These are phyloP conservation scores for Dimocarpus longan DNA, from an alignment of 345 rosid genomes.

Conservation along the genomic window DNA sequence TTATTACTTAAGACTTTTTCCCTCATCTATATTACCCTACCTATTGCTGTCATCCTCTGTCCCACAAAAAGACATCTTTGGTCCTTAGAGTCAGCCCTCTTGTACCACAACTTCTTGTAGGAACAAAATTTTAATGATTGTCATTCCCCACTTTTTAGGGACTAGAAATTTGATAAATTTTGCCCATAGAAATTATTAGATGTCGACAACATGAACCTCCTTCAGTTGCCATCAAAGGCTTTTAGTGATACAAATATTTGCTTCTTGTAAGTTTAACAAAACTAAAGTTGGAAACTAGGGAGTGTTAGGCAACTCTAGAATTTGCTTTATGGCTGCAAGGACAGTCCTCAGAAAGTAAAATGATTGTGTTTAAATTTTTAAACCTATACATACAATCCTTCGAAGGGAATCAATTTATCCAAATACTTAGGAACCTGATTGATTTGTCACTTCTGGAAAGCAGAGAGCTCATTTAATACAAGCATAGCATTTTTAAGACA, in stretches of 20 bases:
- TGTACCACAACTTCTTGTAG: not conserved
- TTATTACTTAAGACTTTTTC: not conserved
- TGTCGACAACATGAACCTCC: not conserved
- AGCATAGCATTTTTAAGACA: slow-evolving; percentile 5
- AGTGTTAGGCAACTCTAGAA: not conserved
- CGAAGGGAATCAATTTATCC: slow-evolving; percentile 16
- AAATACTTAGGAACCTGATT: slow-evolving; percentile 18
- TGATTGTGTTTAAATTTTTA: not conserved
- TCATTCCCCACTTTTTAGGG: not conserved
- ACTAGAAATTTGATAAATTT: not conserved
- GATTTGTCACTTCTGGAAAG: slow-evolving; percentile 12
- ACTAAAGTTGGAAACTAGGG: not conserved
- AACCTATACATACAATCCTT: not conserved
- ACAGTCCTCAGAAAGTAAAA: not conserved
- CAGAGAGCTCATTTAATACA: not conserved
- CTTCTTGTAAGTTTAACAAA: not conserved
- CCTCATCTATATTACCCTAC: not conserved
- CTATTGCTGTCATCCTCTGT: not conserved
- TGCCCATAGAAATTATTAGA: not conserved
- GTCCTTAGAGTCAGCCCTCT: not conserved
- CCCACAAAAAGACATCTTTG: slow-evolving; percentile 11
- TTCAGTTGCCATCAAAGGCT: not conserved
- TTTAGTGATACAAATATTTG: not conserved
- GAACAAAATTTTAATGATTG: not conserved
- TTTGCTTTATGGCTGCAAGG: not conserved